Evolutionary conservation across 768 basidiomycete species (phyloP).

Genomic region (Chalciporus sphaerocephalus): DNA sequence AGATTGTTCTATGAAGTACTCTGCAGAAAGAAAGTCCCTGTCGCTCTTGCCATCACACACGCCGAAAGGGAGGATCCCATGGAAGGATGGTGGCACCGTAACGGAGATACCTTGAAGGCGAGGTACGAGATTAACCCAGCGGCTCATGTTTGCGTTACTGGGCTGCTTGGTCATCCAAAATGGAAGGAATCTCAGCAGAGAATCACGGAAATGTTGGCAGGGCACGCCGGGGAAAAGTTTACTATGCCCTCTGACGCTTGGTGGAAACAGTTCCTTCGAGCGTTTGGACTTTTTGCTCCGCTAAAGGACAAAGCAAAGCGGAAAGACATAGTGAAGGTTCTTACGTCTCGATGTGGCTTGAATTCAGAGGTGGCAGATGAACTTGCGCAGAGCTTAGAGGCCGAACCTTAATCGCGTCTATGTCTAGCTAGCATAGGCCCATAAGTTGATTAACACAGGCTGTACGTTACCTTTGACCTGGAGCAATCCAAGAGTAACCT

Average conservation of each 20-base stretch:
- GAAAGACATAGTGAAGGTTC: constrained; percentile 12
- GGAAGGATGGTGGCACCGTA: constrained; percentile 33
- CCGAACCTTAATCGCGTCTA: too few species aligned
- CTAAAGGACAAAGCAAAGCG: constrained; percentile 14
- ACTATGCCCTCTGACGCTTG: constrained; percentile 23
- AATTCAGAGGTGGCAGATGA: constrained; percentile 14
- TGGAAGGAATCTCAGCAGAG: constrained; percentile 18
- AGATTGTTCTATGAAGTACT: constrained; percentile 37
- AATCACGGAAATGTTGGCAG: constrained; percentile 13
- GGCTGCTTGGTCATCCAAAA: constrained; percentile 12
- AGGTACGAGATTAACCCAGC: constrained; percentile 18
- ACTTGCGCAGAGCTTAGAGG: constrained; percentile 13
- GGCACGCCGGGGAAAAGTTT: constrained; percentile 15
- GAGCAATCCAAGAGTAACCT: too few species aligned
- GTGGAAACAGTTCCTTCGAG: constrained; percentile 20
- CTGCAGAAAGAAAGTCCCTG: constrained; percentile 30
- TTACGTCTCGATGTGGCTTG: constrained; percentile 26
- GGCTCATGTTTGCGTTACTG: constrained; percentile 33
- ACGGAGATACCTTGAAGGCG: constrained; percentile 18
- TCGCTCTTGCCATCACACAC: constrained; percentile 32
- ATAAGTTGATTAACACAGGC: too few species aligned
- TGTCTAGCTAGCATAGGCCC: too few species aligned
- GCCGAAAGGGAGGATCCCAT: constrained; percentile 34
- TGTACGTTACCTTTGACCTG: too few species aligned
- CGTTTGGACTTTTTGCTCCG: constrained; percentile 15